Percentiles rank a stretch among this genome's conserved stretches.
phyloP scores from a whole-genome alignment of 2,329 filamentous ascomycete species.

The Diaporthe australafricana region DNA sequence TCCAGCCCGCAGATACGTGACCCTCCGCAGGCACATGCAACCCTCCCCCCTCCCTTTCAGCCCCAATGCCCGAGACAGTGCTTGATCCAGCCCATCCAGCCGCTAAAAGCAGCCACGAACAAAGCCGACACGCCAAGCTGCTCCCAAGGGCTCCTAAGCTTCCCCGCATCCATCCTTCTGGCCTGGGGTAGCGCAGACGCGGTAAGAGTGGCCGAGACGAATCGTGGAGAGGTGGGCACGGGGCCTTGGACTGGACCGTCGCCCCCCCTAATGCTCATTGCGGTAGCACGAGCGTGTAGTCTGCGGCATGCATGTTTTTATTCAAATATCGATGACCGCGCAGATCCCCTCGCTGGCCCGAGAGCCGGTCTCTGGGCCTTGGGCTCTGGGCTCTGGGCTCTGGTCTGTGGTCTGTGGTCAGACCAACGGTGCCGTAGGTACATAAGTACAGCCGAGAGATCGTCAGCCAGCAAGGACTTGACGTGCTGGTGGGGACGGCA shows the following conservation, averaged over 20 bases:
- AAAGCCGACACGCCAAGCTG: conserved; percentile 27
- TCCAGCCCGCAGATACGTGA: conserved; percentile 17
- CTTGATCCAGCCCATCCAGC: conserved; percentile 26
- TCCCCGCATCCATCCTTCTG: conserved; percentile 35
- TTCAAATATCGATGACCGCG: not conserved
- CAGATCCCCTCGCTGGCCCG: not conserved
- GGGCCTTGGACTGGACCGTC: conserved; percentile 12
- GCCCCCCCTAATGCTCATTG: not conserved
- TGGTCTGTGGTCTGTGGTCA: not conserved
- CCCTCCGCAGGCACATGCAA: conserved; percentile 2
- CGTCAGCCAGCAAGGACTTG: not conserved
- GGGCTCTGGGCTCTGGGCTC: not conserved
- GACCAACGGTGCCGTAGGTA: not conserved
- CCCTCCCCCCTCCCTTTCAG: not conserved
- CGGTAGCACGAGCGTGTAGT: not conserved
- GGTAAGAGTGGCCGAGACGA: conserved; percentile 15
- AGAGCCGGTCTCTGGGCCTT: not conserved
- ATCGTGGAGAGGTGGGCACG: conserved; percentile 29
- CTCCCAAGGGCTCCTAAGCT: conserved; percentile 23
- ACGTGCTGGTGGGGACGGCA: conserved; percentile 13
- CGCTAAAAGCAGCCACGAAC: conserved; percentile 31
- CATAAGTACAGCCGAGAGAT: not conserved
- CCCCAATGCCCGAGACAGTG: not conserved
- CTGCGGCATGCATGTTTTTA: not conserved
- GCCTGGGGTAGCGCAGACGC: conserved; percentile 32